A percentile compares a stretch with the other conserved stretches of the same genome.
Conservation (phyloP, 2,329 filamentous ascomycete genomes). For the Pseudocercospora vitis region DNA sequence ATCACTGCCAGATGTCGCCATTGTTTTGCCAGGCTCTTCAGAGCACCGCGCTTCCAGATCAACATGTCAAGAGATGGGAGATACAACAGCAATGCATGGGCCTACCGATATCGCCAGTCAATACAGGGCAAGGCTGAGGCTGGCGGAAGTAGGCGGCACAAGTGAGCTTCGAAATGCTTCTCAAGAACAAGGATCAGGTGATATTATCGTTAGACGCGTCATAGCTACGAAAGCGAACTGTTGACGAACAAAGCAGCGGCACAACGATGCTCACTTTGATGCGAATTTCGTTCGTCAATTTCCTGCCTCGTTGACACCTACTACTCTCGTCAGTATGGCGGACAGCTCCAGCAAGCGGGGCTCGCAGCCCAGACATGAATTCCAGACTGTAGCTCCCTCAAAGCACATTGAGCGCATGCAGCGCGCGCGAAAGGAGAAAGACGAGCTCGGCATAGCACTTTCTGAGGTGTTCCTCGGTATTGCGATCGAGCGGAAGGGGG, state of each 20-base stretch:
- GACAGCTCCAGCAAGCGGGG: not conserved
- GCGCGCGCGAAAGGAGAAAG: slow-evolving; percentile 15
- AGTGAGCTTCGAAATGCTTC: too few species aligned
- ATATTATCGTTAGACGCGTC: not conserved
- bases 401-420: slow-evolving; percentile 26
- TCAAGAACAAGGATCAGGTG: not conserved
- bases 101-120: not conserved
- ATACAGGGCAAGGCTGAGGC: not conserved
- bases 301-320: not conserved
- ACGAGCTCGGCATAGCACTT: slow-evolving; percentile 25
- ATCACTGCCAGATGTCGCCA: too few species aligned
- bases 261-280: slow-evolving; percentile 2
- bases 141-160: not conserved
- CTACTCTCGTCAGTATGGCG: not conserved
- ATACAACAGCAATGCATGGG: too few species aligned
- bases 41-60: too few species aligned
- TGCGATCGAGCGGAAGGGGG: slow-evolving; percentile 55
- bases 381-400: slow-evolving; percentile 19
- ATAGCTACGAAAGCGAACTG: not conserved
- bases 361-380: slow-evolving; percentile 14
- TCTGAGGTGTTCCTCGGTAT: slow-evolving; percentile 60
- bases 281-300: not conserved
- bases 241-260: not conserved
- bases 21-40: too few species aligned
- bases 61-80: too few species aligned